phyloP scores from a whole-genome alignment of 148 eudicot species.

The Gaultheria prostrata region DNA sequence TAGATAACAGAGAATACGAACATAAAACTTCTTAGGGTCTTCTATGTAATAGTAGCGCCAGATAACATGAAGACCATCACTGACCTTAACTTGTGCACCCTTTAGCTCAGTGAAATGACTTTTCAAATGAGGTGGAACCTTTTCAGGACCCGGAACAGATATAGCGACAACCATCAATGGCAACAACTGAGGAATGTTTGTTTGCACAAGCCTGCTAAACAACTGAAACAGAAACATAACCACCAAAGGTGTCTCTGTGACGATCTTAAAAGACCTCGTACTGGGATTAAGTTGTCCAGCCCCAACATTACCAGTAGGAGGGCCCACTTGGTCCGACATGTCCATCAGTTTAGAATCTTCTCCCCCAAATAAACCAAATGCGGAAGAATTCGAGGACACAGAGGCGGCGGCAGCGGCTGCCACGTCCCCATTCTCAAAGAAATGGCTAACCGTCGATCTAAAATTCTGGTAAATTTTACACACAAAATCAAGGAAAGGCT shows the following conservation, averaged over 20 bases:
- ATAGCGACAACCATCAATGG: slow-evolving; percentile 95
- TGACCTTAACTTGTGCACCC: slow-evolving; percentile 96
- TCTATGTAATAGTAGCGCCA: not conserved
- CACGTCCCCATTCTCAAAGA: slow-evolving; percentile 72
- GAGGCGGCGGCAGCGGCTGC: slow-evolving; percentile 41
- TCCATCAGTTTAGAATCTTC: slow-evolving; percentile 88
- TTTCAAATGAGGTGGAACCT: slow-evolving; percentile 85
- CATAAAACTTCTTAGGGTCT: not conserved
- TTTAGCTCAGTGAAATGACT: slow-evolving; percentile 80
- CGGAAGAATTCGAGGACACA: slow-evolving; percentile 13
- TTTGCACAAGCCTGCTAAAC: slow-evolving; percentile 92
- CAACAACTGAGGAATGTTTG: slow-evolving; percentile 85
- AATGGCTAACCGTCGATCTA: slow-evolving; percentile 75
- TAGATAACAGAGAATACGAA: not conserved
- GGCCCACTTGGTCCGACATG: slow-evolving; percentile 68
- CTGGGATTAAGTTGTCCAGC: slow-evolving; percentile 87
- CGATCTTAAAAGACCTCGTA: slow-evolving; percentile 85
- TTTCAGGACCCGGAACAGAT: slow-evolving; percentile 94
- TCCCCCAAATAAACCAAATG: slow-evolving; percentile 43
- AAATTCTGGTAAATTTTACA: slow-evolving; percentile 94
- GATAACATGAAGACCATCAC: not conserved
- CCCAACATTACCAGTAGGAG: slow-evolving; percentile 55
- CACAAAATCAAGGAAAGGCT: slow-evolving; percentile 91
- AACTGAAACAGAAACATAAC: slow-evolving; percentile 97
- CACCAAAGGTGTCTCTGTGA: slow-evolving; percentile 95